Conservation (phyloP, 2,329 filamentous ascomycete species). For the Ceratocystis ficicola region DNA sequence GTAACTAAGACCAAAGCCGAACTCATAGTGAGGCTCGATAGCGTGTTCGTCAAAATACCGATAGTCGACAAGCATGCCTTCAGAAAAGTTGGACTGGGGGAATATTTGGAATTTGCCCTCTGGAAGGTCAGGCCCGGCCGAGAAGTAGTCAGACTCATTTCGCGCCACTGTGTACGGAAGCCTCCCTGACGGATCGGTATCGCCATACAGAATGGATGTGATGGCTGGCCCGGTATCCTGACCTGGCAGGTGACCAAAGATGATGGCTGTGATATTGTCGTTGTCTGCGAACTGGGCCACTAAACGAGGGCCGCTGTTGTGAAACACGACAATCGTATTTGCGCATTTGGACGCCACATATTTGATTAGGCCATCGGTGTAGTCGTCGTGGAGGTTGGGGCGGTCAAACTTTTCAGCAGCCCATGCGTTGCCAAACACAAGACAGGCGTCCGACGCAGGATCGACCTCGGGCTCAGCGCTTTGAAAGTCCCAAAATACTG, state of each 20-base stretch:
- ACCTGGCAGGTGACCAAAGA: slow-evolving; percentile 53
- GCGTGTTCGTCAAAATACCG: slow-evolving; percentile 40
- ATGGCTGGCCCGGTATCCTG: slow-evolving; percentile 49
- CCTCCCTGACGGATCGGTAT: slow-evolving; percentile 44
- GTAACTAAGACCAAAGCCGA: slow-evolving; percentile 46
- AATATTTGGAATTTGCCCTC: slow-evolving; percentile 40
- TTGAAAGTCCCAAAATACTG: slow-evolving; percentile 48
- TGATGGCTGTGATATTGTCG: slow-evolving; percentile 49
- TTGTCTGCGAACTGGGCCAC: slow-evolving; percentile 52
- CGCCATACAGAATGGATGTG: slow-evolving; percentile 46
- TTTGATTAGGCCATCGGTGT: slow-evolving; percentile 45
- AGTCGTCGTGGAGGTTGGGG: slow-evolving; percentile 51
- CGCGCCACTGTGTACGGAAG: slow-evolving; percentile 51
- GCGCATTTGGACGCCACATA: slow-evolving; percentile 47
- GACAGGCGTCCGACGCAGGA: slow-evolving; percentile 48
- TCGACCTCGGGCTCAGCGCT: slow-evolving; percentile 39
- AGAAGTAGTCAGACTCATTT: slow-evolving; percentile 44
- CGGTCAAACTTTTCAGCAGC: slow-evolving; percentile 61
- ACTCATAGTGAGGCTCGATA: slow-evolving; percentile 42
- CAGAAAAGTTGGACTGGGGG: slow-evolving; percentile 40
- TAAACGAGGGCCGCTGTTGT: slow-evolving; percentile 50
- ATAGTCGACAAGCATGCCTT: slow-evolving; percentile 44
- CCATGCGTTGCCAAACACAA: slow-evolving; percentile 55
- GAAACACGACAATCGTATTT: slow-evolving; percentile 53
- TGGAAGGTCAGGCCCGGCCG: slow-evolving; percentile 42